Evolutionary conservation across 768 basidiomycete species (phyloP), one percentile per base, ranked within the genome.

Genomic region (Asterophora lycoperdoides): DNA sequence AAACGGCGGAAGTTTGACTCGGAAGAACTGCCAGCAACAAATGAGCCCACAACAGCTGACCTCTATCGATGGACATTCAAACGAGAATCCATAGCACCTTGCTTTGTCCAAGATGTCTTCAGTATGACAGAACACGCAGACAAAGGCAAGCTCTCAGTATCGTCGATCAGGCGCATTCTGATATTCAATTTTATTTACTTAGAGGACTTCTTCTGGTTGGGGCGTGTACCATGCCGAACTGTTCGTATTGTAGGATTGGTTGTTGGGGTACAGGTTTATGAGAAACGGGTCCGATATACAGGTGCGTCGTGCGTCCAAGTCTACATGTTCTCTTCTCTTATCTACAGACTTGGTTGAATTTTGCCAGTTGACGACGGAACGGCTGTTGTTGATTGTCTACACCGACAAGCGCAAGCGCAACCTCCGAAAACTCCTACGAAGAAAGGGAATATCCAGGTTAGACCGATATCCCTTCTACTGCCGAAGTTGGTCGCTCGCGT

Each of bases 311-410:
- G n/a, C n/a, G n/a, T n/a, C n/a, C n/a, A n/a, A n/a, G n/a, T n/a
- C n/a, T n/a, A n/a, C n/a, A n/a, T n/a, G n/a, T n/a, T n/a, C n/a
- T n/a, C n/a, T n/a, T n/a, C n/a, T n/a, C n/a, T n/a, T n/a, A n/a
- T n/a, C n/a, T n/a, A n/a, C n/a, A n/a, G n/a, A n/a, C n/a, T n/a
- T n/a, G n/a, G n/a, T n/a, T n/a, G n/a, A n/a, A n/a, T n/a, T n/a
- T 33, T 14, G 18, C 17, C 44, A 90, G 86, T 90, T 50, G 89
- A 91, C 58, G 89, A 91, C 56, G 86, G 87, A 5, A 85, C 86
- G 1, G 80, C 70, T 23, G 80, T 84, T 3, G 72, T 91, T 19
- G 87, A 90, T 39, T 90, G 88, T 57, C 59, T 69, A 2, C 75
- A 80, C 58, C 70, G 67, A 18, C 67, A 58, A 23, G 39, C 69